Percentiles rank a stretch among this genome's conserved stretches.
Evolutionary conservation across 75 land plant genomes (phyloP).

Genomic region (Ceratopteris richardii): DNA sequence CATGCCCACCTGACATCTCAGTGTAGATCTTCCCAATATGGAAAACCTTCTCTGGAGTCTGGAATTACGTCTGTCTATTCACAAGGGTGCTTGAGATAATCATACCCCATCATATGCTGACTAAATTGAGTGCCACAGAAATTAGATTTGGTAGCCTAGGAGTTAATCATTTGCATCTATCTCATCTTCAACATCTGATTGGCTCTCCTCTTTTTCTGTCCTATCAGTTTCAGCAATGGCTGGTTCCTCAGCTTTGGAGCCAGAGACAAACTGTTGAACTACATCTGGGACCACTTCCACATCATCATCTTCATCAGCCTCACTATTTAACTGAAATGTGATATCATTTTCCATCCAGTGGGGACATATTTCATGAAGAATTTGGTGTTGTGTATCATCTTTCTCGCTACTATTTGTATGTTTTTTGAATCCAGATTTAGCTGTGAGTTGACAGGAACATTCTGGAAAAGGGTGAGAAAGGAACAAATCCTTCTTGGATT

Average conservation of each 20-base stretch:
- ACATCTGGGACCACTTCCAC: conserved; percentile 8
- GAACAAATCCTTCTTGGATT: conserved; percentile 39
- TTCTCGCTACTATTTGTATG: conserved; percentile 1
- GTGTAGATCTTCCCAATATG: too few relatives aligned
- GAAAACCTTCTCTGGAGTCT: too few relatives aligned
- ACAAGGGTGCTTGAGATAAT: too few relatives aligned
- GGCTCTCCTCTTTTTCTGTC: neutral
- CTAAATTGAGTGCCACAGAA: too few relatives aligned
- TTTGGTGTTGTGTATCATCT: neutral
- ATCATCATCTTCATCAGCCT: conserved; percentile 8
- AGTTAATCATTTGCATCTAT: conserved; percentile 54
- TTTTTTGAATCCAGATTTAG: conserved; percentile 2
- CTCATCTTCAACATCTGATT: conserved; percentile 28
- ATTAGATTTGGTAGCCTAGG: too few relatives aligned
- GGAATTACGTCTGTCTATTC: too few relatives aligned
- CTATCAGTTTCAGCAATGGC: conserved; percentile 18
- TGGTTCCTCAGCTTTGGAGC: conserved; percentile 7
- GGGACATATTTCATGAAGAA: conserved; percentile 43
- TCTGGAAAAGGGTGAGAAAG: conserved; percentile 76
- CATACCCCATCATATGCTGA: too few relatives aligned
- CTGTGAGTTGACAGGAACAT: conserved; percentile 43
- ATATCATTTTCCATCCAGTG: conserved; percentile 35
- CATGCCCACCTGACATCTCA: too few relatives aligned
- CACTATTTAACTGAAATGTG: neutral
- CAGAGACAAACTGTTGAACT: conserved; percentile 20